Evolutionary conservation across 2,329 filamentous ascomycete genomes (phyloP).

Genomic region (Ascochyta rabiei): DNA sequence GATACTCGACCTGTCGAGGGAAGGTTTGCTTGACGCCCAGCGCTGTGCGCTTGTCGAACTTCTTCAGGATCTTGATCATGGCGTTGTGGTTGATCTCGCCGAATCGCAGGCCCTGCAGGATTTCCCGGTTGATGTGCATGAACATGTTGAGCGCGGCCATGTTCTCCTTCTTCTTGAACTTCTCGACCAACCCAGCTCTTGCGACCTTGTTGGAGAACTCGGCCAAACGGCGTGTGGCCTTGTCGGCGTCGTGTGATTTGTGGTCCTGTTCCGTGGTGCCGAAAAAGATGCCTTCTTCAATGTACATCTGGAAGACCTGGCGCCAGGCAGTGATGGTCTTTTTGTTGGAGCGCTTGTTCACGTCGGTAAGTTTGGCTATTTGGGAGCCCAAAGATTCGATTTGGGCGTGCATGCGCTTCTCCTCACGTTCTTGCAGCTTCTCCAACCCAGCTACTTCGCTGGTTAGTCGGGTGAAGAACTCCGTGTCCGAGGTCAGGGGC

Average conservation of each 20-base stretch:
- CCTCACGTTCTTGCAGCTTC: constrained; percentile 69
- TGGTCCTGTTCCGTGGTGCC: constrained; percentile 75
- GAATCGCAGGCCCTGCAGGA: constrained; percentile 83
- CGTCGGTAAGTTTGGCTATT: constrained; percentile 68
- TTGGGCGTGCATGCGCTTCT: constrained; percentile 65
- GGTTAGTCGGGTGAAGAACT: constrained; percentile 80
- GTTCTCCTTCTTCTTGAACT: constrained; percentile 71
- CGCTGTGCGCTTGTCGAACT: constrained; percentile 86
- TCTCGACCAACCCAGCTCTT: constrained; percentile 61
- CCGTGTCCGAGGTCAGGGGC: constrained; percentile 74
- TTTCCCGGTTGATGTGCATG: constrained; percentile 71
- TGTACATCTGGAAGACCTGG: constrained; percentile 79
- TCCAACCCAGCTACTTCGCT: constrained; percentile 73
- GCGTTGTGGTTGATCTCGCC: constrained; percentile 83
- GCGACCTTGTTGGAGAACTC: constrained; percentile 74
- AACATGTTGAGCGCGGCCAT: constrained; percentile 70
- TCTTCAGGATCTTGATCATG: constrained; percentile 84
- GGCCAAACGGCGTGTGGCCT: constrained; percentile 70
- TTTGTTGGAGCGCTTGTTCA: constrained; percentile 65
- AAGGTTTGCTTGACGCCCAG: constrained; percentile 71
- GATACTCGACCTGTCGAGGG: constrained; percentile 61
- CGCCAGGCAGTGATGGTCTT: constrained; percentile 77
- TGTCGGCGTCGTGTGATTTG: constrained; percentile 68
- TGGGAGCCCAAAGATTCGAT: constrained; percentile 69
- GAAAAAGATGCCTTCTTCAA: constrained; percentile 82